phyloP scores from a whole-genome alignment of 2,329 filamentous ascomycete genomes.

The Coniochaeta hoffmannii region DNA sequence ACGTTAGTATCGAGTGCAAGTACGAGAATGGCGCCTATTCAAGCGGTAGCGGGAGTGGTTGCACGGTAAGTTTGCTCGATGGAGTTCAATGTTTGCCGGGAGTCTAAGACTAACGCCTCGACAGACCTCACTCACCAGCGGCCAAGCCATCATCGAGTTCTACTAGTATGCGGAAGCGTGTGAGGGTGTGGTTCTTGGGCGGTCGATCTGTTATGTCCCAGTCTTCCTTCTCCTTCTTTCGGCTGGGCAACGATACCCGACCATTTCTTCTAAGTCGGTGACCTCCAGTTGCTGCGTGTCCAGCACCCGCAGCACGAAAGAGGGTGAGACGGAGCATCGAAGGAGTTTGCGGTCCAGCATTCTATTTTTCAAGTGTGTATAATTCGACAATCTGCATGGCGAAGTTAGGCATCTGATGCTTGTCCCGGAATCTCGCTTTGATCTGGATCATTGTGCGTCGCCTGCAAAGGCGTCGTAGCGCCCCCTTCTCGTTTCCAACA shows the following conservation, averaged over 20 bases:
- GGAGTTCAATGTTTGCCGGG: slow-evolving; percentile 41
- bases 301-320: not conserved
- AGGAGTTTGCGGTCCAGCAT: slow-evolving; percentile 1
- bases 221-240: slow-evolving; percentile 1
- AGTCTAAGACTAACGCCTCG: not conserved
- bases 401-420: not conserved
- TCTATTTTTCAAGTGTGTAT: slow-evolving; percentile 5
- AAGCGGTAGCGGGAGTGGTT: slow-evolving; percentile 52
- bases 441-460: not conserved
- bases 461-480: not conserved
- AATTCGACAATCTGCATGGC: not conserved
- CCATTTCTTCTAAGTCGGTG: not conserved
- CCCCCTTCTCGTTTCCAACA: not conserved
- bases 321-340: not conserved
- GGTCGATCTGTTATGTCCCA: not conserved
- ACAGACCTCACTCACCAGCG: slow-evolving; percentile 9
- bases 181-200: not conserved
- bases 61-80: slow-evolving; percentile 61
- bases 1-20: slow-evolving; percentile 51
- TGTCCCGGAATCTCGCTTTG: not conserved
- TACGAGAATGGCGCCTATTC: slow-evolving; percentile 58
- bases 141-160: slow-evolving; percentile 3
- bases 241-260: not conserved
- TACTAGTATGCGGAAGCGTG: not conserved
- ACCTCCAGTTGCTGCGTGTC: not conserved